Evolutionary conservation across 1,284 basidiomycete species (phyloP).

Genomic region (Lentinus polychrous): DNA sequence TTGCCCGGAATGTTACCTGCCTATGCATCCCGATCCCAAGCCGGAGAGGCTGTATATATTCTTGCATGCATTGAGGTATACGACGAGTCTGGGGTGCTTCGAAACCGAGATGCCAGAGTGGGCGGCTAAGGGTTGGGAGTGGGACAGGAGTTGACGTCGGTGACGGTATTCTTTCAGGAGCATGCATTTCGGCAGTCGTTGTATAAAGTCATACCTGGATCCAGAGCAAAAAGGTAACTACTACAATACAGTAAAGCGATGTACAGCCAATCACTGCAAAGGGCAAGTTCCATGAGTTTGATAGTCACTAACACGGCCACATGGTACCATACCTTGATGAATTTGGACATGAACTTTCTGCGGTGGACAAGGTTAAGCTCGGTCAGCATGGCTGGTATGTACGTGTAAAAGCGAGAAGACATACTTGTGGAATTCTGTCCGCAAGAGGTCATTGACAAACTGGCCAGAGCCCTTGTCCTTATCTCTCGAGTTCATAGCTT

Average conservation of each 20-base stretch:
- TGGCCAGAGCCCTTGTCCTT: slow-evolving; percentile 70
- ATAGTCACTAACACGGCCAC: not conserved
- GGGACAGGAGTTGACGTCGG: slow-evolving; percentile 32
- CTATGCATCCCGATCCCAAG: slow-evolving; percentile 84
- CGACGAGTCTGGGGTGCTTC: slow-evolving; percentile 66
- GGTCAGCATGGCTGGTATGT: slow-evolving; percentile 2
- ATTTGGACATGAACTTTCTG: slow-evolving; percentile 76
- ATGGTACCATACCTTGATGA: slow-evolving; percentile 56
- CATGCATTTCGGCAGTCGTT: not conserved
- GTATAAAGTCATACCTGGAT: not conserved
- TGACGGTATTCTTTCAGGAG: not conserved
- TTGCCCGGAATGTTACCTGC: slow-evolving; percentile 85
- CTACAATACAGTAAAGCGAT: not conserved
- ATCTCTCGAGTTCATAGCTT: slow-evolving; percentile 64
- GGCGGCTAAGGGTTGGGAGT: slow-evolving; percentile 58
- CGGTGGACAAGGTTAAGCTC: slow-evolving; percentile 9
- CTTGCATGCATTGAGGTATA: slow-evolving; percentile 83
- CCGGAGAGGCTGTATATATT: slow-evolving; percentile 91
- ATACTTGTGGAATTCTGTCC: slow-evolving; percentile 89
- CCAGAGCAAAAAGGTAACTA: not conserved
- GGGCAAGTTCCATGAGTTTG: not conserved
- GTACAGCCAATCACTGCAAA: not conserved
- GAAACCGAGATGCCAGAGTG: slow-evolving; percentile 72
- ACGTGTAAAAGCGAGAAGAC: slow-evolving; percentile 17
- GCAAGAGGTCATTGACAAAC: slow-evolving; percentile 89